Conservation (phyloP, 2,329 filamentous ascomycete species). For the Macrophomina phaseolina region DNA sequence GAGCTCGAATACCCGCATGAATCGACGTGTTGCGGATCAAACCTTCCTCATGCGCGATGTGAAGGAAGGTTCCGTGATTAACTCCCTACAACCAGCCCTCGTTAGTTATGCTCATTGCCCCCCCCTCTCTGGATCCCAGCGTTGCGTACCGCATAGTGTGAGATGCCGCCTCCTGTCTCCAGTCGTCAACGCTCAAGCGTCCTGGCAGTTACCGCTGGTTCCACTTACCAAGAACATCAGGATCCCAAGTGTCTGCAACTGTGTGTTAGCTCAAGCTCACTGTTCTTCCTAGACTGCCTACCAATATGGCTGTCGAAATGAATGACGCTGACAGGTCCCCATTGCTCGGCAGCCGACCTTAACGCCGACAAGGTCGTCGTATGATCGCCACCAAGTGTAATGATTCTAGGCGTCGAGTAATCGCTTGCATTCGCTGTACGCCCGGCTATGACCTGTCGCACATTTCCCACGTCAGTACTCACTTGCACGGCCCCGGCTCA, state of each 20-base stretch:
- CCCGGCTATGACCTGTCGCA: slow-evolving; percentile 50
- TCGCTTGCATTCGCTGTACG: slow-evolving; percentile 53
- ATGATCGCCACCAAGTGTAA: slow-evolving; percentile 62
- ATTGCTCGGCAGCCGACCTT: slow-evolving; percentile 56
- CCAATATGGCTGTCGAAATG: slow-evolving; percentile 62
- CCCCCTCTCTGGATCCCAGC: not conserved
- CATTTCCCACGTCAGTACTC: slow-evolving; percentile 7
- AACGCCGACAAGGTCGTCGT: slow-evolving; percentile 61
- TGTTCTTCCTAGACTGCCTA: slow-evolving; percentile 20
- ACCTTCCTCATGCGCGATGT: slow-evolving; percentile 67
- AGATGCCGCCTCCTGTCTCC: slow-evolving; percentile 59
- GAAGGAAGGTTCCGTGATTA: slow-evolving; percentile 67
- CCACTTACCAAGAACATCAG: slow-evolving; percentile 55
- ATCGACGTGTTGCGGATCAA: slow-evolving; percentile 64
- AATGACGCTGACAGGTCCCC: slow-evolving; percentile 63
- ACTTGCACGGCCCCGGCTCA: not conserved
- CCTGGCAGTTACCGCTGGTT: not conserved
- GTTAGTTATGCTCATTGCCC: not conserved
- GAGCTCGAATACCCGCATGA: slow-evolving; percentile 67
- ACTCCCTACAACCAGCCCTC: slow-evolving; percentile 48
- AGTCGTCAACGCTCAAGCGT: slow-evolving; percentile 26
- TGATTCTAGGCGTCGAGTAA: slow-evolving; percentile 56
- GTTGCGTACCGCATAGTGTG: slow-evolving; percentile 60
- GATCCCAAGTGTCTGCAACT: slow-evolving; percentile 60
- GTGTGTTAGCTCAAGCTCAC: slow-evolving; percentile 2